These are phyloP conservation scores for Calamus simplicifolius DNA, from an alignment of 176 grass and related monocot species.

Conservation along the genomic window DNA sequence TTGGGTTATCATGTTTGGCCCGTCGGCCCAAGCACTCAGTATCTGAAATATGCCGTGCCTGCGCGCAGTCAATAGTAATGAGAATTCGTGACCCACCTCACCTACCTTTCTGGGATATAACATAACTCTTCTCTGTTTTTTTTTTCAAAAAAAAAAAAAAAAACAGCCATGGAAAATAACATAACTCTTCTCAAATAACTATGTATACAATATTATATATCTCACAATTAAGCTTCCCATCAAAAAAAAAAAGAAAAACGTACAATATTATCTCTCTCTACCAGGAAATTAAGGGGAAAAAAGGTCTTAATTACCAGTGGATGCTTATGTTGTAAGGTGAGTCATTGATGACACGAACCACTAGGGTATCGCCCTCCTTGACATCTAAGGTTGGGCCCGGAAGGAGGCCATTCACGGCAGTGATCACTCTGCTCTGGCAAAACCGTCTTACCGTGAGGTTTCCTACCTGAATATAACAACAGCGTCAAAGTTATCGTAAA, in stretches of 20 bases:
- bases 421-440: constrained; percentile 1
- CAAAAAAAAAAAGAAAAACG: no score
- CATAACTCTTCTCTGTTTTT: no score
- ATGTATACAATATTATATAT: no score
- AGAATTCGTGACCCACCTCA: no score
- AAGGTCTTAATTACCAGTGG: constrained; percentile 8
- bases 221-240: no score
- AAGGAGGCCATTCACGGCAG: constrained; percentile 5
- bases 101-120: no score
- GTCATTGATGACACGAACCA: constrained; percentile 7
- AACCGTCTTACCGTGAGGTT: not conserved
- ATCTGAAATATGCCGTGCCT: constrained; percentile 4
- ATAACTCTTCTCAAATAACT: no score
- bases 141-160: no score
- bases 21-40: not conserved
- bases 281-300: no score
- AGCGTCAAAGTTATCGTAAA: no score
- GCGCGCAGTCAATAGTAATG: not conserved
- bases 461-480: constrained; percentile 1
- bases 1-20: constrained; percentile 8
- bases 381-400: constrained; percentile 11
- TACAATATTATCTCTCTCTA: no score
- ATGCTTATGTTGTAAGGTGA: constrained; percentile 14
- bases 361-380: constrained; percentile 4
- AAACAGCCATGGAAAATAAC: no score